Percentiles rank a stretch among this genome's conserved stretches.
Conservation (phyloP, 257 asterid genomes). For the Solanum arcanum region DNA sequence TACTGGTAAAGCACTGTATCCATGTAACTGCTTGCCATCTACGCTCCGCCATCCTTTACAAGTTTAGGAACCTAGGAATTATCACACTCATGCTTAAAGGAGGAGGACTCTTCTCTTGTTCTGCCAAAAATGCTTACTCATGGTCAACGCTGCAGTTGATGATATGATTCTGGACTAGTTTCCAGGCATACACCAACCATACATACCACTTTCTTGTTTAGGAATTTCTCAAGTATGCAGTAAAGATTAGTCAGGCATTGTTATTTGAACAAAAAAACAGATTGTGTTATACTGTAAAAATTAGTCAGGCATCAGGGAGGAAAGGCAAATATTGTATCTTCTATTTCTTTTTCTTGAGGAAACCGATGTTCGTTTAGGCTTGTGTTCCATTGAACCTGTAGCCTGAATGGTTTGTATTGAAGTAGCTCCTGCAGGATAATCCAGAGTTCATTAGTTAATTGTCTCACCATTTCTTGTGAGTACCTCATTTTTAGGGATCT, state of each 20-base stretch:
- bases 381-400: neutral
- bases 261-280: neutral
- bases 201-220: neutral
- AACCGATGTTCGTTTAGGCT: neutral
- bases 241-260: neutral
- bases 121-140: neutral
- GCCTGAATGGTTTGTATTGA: neutral
- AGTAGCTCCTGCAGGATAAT: neutral
- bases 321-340: neutral
- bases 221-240: neutral
- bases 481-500: neutral
- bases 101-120: neutral
- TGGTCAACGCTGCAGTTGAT: neutral
- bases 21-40: neutral
- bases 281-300: slow-evolving; percentile 5
- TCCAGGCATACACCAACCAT: neutral
- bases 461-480: neutral
- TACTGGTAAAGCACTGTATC: neutral
- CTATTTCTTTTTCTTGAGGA: neutral
- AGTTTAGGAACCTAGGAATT: neutral
- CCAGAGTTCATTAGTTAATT: neutral
- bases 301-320: slow-evolving; percentile 4
- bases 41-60: neutral
- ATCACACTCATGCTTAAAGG: neutral
- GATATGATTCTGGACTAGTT: neutral